Evolutionary conservation across 441 rosid genomes (phyloP), one percentile per base, ranked within the genome.

Genomic region (Gossypium schwendimanii): DNA sequence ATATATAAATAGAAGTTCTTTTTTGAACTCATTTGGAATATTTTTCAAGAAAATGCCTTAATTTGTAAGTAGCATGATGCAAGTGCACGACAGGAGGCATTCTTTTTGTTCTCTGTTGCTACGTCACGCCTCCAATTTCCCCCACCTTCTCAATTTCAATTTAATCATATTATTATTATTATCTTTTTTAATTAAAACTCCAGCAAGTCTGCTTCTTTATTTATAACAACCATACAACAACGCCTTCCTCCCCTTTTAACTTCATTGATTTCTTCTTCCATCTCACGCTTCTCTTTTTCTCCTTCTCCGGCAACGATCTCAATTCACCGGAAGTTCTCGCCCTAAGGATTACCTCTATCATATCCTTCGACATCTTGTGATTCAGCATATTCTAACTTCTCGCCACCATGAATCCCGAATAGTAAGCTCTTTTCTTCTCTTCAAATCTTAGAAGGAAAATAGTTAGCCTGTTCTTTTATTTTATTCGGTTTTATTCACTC

Each of bases 371-470:
- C 9, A 12, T 45, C 61, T 50, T 21, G 18, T 9, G 53, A 20
- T 39, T 64, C 59, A 69, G 18, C 70, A 52, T 70, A 50, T 77
- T 71, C 52, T 12, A 45, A 6, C 71, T 17, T 81, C 7, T 31
- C 72, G 57, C 81, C 67, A 82, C 62, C 87, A 94, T 94, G 99
- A 94, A 89, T 89, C 91, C 94, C 76, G 99, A 94, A 87, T 94
- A 92, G 99, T 94, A 88, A 87, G 83, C 79, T 69, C 21, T 44
- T 21, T 21, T 6, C 11, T 8, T 9, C 47, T 2, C 15, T 21
- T 53, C 26, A 10, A 54, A 50, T 23, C 52, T n/a, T 67, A 23
- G 52, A 28, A 5, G 21, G 2, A 14, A 60, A 65, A 58, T 17
- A 24, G 61, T 23, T 41, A 21, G 52, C 15, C 12, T 49, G n/a